These are phyloP conservation scores for Rhexocercosporidium sp. DNA, from an alignment of 2,329 filamentous ascomycete genomes.

Conservation along the genomic window DNA sequence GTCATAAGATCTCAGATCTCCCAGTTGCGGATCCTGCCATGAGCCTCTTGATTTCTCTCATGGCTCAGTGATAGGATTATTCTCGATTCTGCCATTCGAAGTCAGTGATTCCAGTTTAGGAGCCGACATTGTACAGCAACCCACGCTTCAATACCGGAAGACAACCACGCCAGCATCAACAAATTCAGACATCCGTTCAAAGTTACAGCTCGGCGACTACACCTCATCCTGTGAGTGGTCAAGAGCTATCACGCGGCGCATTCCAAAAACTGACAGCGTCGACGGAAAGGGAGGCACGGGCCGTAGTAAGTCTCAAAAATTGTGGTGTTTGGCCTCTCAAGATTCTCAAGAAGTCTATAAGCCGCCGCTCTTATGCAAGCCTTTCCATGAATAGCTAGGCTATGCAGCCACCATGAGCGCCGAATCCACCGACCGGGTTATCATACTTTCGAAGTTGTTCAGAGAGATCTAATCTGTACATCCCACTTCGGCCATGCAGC, in stretches of 20 bases:
- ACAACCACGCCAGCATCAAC: neutral
- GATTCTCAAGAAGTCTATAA: neutral
- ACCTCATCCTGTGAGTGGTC: neutral
- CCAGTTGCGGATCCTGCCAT: neutral
- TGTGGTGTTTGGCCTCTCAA: neutral
- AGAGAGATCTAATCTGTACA: neutral
- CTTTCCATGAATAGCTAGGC: neutral
- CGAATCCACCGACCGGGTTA: neutral
- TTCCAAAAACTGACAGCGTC: neutral
- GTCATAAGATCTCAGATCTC: neutral
- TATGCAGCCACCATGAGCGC: neutral
- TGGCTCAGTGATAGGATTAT: neutral
- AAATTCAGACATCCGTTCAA: neutral
- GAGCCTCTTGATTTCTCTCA: neutral
- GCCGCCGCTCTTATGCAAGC: neutral
- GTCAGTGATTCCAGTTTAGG: neutral
- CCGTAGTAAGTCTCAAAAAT: neutral
- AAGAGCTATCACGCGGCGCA: neutral
- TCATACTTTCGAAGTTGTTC: neutral
- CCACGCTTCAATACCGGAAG: neutral
- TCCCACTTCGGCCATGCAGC: neutral
- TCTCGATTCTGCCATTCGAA: neutral
- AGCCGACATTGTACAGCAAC: neutral
- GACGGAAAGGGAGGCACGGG: neutral
- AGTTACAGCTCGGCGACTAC: neutral